Base-by-base conservation (phyloP, 176 grass and related monocot species). In the Pontederia crassipes region DNA sequence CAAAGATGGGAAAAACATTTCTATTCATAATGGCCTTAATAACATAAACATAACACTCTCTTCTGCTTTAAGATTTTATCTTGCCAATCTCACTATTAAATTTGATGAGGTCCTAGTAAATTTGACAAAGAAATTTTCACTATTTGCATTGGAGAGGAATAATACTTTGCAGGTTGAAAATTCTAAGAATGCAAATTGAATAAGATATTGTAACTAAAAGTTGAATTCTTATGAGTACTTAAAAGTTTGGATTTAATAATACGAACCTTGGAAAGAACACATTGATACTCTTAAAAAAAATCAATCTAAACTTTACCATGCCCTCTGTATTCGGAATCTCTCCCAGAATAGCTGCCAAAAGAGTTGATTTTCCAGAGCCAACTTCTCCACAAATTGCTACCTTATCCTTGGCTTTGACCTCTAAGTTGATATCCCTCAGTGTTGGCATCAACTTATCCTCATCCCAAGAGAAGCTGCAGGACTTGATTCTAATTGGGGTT, bases 321-420 rank as follows among this genome's bases (percentile, higher is more conserved):
- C 93, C 87, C 52, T 72, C 57, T 11, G 68, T 88, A 73, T 75
- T 81, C 0, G 60, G 76, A 58, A 98, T 65, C 74, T 98, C 93
- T 71, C 93, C 84, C 10, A 92, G 82, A 74, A 91, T 64, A 67
- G 93, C 74, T 61, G 87, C 84, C 67, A 92, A 71, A 68, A 98
- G 81, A 52, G 81, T 98, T 24, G 93, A 92, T 51, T 98, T 98
- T 66, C 93, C 93, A 0, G 87, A 92, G 45, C 93, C 93, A 74
- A 98, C 93, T 68, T 98, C 93, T 12, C 87, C 93, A 66, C 93
- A 98, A 54, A 98, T 85, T 54, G 93, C 87, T 63, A 98, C 64
- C 62, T 98, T 98, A 45, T 91, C 74, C 57, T 88, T 79, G 65
- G 66, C 8, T 73, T 78, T 88, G 14, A 88, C 76, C 15, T 56